These are phyloP conservation scores for Cladosporium sp. DNA, from an alignment of 2,329 filamentous ascomycete genomes.

Conservation along the genomic window DNA sequence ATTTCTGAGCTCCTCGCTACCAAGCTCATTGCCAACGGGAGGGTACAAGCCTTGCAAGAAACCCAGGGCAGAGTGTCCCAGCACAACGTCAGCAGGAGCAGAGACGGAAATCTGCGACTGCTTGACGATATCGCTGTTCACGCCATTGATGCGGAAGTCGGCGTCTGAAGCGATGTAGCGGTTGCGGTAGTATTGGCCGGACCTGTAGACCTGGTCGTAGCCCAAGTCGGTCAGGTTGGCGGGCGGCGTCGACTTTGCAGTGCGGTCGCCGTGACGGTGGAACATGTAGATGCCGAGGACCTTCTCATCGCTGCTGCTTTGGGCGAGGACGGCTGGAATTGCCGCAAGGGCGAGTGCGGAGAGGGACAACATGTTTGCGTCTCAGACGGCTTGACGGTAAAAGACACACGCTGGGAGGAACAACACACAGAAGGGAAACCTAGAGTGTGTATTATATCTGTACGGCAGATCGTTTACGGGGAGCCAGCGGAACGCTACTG, in stretches of 20 bases:
- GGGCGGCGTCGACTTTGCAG: slow-evolving; percentile 68
- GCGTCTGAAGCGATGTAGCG: slow-evolving; percentile 66
- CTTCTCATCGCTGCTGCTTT: slow-evolving; percentile 50
- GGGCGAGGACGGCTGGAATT: slow-evolving; percentile 24
- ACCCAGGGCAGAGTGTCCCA: slow-evolving; percentile 73
- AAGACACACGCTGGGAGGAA: not conserved
- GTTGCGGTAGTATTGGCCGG: slow-evolving; percentile 70
- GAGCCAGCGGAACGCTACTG: slow-evolving; percentile 4
- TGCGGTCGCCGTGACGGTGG: slow-evolving; percentile 83
- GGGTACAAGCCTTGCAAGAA: slow-evolving; percentile 88
- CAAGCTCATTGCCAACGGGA: slow-evolving; percentile 55
- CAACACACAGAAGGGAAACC: not conserved
- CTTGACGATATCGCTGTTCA: slow-evolving; percentile 64
- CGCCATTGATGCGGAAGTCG: slow-evolving; percentile 57
- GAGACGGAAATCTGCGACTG: slow-evolving; percentile 67
- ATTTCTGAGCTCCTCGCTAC: slow-evolving; percentile 64
- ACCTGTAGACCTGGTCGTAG: slow-evolving; percentile 67
- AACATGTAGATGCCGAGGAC: slow-evolving; percentile 82
- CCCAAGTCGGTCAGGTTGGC: slow-evolving; percentile 75
- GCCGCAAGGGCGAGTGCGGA: slow-evolving; percentile 23
- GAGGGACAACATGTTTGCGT: slow-evolving; percentile 4
- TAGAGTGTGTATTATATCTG: not conserved
- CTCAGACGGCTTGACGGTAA: not conserved
- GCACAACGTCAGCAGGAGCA: slow-evolving; percentile 65
- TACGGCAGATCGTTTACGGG: not conserved